Evolutionary conservation across 2,329 filamentous ascomycete genomes (phyloP).

Genomic region (Ascocoryne sarcoides): DNA sequence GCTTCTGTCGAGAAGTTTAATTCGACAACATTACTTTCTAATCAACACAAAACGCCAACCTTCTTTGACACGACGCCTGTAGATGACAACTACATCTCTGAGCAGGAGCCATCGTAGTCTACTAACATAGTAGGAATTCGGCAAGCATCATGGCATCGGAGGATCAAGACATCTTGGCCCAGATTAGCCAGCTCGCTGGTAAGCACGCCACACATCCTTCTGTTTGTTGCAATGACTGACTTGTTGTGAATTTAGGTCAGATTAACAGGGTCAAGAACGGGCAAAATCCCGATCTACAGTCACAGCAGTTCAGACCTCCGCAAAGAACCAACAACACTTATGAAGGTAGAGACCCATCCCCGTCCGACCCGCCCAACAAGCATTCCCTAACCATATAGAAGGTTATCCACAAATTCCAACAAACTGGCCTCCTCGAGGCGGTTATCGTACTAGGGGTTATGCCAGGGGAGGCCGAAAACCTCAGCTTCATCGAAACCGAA

Average conservation of each 20-base stretch:
- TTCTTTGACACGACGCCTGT: too few relatives aligned
- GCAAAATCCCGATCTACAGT: constrained; percentile 31
- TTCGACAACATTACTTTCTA: too few relatives aligned
- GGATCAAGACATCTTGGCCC: constrained; percentile 44
- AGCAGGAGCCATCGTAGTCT: too few relatives aligned
- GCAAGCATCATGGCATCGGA: constrained; percentile 39
- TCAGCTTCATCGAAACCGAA: constrained; percentile 44
- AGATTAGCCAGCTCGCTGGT: constrained; percentile 50
- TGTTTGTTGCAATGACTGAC: constrained; percentile 30
- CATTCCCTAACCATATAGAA: constrained; percentile 14
- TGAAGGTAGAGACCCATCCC: constrained; percentile 14
- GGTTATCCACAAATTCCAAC: constrained; percentile 19
- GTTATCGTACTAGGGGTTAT: constrained; percentile 20
- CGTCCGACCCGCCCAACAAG: too few relatives aligned
- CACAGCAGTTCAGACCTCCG: constrained; percentile 10
- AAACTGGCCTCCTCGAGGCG: constrained; percentile 23
- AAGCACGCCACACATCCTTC: constrained; percentile 33
- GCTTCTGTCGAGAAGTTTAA: too few relatives aligned
- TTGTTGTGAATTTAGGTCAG: constrained; percentile 44
- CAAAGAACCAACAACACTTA: constrained; percentile 7
- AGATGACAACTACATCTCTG: too few relatives aligned
- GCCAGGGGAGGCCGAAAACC: constrained; percentile 30
- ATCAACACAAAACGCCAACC: too few relatives aligned
- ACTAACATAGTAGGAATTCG: too few relatives aligned
- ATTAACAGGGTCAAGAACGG: constrained; percentile 74